Conservation (phyloP, 495 filamentous ascomycete genomes). For the Articulospora tetracladia region DNA sequence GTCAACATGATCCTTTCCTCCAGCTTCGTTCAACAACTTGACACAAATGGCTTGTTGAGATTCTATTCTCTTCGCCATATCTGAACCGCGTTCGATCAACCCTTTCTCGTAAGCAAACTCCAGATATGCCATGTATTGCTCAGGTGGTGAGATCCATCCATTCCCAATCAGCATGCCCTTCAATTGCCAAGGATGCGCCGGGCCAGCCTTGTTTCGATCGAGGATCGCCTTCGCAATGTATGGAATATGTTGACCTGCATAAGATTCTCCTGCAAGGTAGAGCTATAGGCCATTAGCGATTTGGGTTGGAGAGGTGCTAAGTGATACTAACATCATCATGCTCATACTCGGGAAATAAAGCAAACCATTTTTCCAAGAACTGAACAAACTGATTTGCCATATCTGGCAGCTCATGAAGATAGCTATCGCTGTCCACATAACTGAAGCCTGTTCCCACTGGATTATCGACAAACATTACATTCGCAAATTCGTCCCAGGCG, state of each 20-base stretch:
- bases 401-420: slow-evolving; percentile 75
- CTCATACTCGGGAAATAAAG: slow-evolving; percentile 86
- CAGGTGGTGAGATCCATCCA: slow-evolving; percentile 87
- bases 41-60: slow-evolving; percentile 63
- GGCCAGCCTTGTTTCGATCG: slow-evolving; percentile 63
- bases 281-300: slow-evolving; percentile 50
- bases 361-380: slow-evolving; percentile 89
- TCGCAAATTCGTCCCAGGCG: slow-evolving; percentile 96
- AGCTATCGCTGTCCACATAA: slow-evolving; percentile 85
- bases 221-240: slow-evolving; percentile 89
- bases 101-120: slow-evolving; percentile 72
- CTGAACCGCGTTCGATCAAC: slow-evolving; percentile 62
- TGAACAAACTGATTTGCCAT: slow-evolving; percentile 86
- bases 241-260: slow-evolving; percentile 94
- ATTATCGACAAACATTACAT: slow-evolving; percentile 93
- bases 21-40: slow-evolving; percentile 47
- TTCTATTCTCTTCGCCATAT: slow-evolving; percentile 62
- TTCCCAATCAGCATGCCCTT: slow-evolving; percentile 90
- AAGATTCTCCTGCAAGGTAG: slow-evolving; percentile 93
- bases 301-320: background rate
- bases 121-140: slow-evolving; percentile 90
- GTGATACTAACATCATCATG: slow-evolving; percentile 75
- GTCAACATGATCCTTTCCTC: slow-evolving; percentile 60
- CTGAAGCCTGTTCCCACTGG: slow-evolving; percentile 96
- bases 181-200: slow-evolving; percentile 66